Conservation (phyloP, 371 early-diverging fungal genomes). For the Smittium culicis region DNA sequence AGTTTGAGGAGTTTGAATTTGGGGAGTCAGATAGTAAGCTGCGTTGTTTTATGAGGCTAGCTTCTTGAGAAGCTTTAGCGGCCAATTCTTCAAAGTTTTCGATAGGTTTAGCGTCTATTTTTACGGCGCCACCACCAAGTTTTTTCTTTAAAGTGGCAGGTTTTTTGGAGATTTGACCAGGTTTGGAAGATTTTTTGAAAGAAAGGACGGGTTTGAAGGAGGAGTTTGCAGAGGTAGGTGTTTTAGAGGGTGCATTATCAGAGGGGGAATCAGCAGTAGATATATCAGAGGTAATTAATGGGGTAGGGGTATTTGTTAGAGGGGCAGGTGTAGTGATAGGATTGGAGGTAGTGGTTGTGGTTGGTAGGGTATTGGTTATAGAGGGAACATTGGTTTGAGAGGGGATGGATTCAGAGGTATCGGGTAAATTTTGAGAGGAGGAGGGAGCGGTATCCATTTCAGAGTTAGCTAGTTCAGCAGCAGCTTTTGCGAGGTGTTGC, state of each 20-base stretch:
- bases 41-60: slow-evolving; percentile 36
- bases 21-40: slow-evolving; percentile 20
- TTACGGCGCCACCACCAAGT: slow-evolving; percentile 40
- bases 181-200: slow-evolving; percentile 3
- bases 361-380: background rate
- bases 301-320: slow-evolving; percentile 2
- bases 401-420: background rate
- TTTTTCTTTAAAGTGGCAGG: slow-evolving; percentile 9
- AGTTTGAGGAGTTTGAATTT: background rate
- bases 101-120: slow-evolving; percentile 64
- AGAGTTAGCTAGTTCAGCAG: slow-evolving; percentile 9
- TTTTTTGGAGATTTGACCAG: background rate
- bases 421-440: slow-evolving; percentile 9
- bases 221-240: background rate
- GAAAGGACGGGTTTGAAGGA: background rate
- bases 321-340: background rate
- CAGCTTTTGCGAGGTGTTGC: slow-evolving; percentile 55
- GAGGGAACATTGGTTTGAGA: background rate
- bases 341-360: background rate
- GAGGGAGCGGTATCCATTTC: background rate
- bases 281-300: slow-evolving; percentile 12
- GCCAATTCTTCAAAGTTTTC: slow-evolving; percentile 87
- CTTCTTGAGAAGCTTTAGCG: slow-evolving; percentile 73
- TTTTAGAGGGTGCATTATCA: background rate
- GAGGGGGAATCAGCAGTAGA: background rate